These are phyloP conservation scores for Nidula microcarpa DNA, from an alignment of 768 basidiomycete species.

Conservation along the genomic window DNA sequence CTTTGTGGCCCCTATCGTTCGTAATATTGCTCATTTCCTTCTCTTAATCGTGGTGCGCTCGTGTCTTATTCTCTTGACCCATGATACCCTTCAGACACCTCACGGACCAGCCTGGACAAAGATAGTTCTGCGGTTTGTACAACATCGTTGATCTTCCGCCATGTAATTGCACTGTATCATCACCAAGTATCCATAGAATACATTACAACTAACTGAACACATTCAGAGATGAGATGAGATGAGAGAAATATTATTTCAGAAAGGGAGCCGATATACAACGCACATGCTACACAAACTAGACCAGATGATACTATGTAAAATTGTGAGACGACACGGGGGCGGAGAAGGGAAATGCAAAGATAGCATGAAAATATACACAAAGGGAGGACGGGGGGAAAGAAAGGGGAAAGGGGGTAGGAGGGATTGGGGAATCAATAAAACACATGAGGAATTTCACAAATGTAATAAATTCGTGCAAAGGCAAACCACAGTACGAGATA, in stretches of 20 bases:
- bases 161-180: no score
- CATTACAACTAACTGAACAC: background rate
- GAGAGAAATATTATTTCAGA: background rate
- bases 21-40: no score
- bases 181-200: no score
- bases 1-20: no score
- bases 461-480: background rate
- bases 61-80: no score
- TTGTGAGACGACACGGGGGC: background rate
- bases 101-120: no score
- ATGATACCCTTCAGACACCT: no score
- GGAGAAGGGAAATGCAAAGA: background rate
- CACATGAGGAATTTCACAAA: background rate
- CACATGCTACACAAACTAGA: constrained; percentile 24
- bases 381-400: background rate
- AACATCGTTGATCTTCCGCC: no score
- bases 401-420: background rate
- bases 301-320: constrained; percentile 5
- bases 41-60: no score
- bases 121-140: no score
- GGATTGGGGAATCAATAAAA: background rate
- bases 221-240: background rate
- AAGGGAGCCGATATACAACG: constrained; percentile 15
- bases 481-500: background rate
- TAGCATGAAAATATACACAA: background rate